These are phyloP conservation scores for Paracoccidioides lutzii DNA, from an alignment of 2,329 filamentous ascomycete genomes.

Conservation along the genomic window DNA sequence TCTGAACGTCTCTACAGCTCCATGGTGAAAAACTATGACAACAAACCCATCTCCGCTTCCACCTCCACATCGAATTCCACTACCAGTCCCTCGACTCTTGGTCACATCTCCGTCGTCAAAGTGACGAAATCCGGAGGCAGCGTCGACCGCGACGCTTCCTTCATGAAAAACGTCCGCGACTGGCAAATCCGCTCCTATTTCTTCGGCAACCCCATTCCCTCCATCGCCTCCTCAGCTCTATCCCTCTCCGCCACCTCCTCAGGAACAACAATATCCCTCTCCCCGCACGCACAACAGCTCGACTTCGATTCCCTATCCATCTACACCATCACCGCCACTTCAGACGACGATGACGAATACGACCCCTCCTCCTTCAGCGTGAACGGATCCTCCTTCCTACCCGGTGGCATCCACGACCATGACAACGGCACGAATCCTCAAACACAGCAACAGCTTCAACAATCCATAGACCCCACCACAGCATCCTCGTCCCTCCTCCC, in stretches of 20 bases:
- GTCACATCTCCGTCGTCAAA: constrained; percentile 60
- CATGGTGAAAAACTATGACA: constrained; percentile 55
- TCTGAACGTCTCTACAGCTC: constrained; percentile 64
- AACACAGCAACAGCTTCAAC: constrained; percentile 9
- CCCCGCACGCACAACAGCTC: constrained; percentile 75
- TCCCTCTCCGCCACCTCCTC: constrained; percentile 23
- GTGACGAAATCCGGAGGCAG: constrained; percentile 79
- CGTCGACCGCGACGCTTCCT: constrained; percentile 59
- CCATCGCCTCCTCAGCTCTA: constrained; percentile 24
- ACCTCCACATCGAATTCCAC: constrained; percentile 31
- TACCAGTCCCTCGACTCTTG: constrained; percentile 39
- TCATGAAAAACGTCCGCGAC: constrained; percentile 61
- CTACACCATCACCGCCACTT: constrained; percentile 49
- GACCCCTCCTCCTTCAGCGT: constrained; percentile 23
- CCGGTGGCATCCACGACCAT: constrained; percentile 19
- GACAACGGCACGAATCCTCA: constrained; percentile 12
- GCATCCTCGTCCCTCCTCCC: constrained; percentile 10
- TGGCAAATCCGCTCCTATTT: constrained; percentile 83
- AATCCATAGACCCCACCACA: not conserved
- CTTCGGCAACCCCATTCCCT: constrained; percentile 55
- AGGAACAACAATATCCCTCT: constrained; percentile 54
- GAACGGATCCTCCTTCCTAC: constrained; percentile 22
- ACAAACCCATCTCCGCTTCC: constrained; percentile 34
- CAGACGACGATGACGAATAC: constrained; percentile 32
- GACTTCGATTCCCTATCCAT: constrained; percentile 63